Conservation (phyloP, 441 rosid species). For the Cnidoscolus chayamansa region DNA sequence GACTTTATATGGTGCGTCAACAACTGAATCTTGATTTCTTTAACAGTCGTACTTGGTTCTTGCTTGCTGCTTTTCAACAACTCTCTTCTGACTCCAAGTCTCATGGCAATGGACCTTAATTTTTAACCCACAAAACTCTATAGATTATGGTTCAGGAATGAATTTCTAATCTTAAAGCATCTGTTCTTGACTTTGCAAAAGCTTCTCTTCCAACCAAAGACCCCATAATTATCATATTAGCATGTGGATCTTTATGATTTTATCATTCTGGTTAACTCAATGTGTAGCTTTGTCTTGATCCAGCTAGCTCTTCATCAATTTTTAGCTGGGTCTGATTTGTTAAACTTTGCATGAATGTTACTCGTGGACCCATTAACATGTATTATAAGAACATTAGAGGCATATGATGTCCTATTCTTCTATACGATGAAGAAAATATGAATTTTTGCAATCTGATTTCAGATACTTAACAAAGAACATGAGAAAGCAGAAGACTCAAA, state of each 20-base stretch:
- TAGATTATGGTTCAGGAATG: neutral
- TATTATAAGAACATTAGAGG: too few species aligned
- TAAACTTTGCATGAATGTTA: too few species aligned
- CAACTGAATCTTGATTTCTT: neutral
- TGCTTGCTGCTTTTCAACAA: too few species aligned
- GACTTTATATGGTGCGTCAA: neutral
- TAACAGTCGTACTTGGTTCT: neutral
- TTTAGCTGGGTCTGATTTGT: too few species aligned
- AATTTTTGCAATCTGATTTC: conserved; percentile 15
- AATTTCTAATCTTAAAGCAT: neutral
- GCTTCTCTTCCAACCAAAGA: neutral
- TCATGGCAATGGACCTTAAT: too few species aligned
- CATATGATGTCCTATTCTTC: neutral
- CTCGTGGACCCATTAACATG: too few species aligned
- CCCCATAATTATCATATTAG: neutral
- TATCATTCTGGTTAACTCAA: neutral
- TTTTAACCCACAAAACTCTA: too few species aligned
- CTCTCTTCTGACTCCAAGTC: too few species aligned
- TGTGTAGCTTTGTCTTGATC: neutral
- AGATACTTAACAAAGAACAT: conserved; percentile 70
- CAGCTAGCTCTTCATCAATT: too few species aligned
- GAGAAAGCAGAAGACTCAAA: conserved; percentile 63
- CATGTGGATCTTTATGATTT: neutral
- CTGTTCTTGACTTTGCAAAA: neutral
- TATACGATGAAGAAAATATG: neutral